These are phyloP conservation scores for Capsicum baccatum DNA, from an alignment of 257 asterid species.

Conservation along the genomic window DNA sequence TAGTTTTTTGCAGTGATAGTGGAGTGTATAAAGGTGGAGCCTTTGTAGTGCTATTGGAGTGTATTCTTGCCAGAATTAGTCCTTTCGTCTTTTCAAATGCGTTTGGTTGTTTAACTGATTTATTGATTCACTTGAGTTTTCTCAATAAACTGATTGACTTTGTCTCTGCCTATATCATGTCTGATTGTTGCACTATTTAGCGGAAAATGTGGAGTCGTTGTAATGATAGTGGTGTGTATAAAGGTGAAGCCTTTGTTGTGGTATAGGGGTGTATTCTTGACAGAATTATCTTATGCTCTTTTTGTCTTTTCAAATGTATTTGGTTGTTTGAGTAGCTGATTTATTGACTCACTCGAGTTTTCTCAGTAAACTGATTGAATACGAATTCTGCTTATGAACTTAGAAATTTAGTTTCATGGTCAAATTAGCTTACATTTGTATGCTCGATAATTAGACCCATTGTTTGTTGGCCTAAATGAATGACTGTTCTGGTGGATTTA, in stretches of 20 bases:
- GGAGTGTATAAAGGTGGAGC: background rate
- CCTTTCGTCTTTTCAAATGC: background rate
- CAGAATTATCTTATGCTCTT: slow-evolving; percentile 12
- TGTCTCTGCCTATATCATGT: background rate
- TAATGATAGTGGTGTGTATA: background rate
- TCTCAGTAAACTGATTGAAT: background rate
- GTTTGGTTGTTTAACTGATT: background rate
- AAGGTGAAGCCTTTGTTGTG: background rate
- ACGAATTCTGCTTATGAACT: background rate
- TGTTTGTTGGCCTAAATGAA: background rate
- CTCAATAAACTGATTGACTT: background rate
- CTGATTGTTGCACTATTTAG: slow-evolving; percentile 5
- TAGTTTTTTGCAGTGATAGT: background rate
- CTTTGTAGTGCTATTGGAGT: background rate
- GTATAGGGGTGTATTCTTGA: background rate
- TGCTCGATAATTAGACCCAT: background rate
- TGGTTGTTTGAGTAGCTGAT: background rate
- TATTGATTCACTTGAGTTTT: slow-evolving; percentile 4
- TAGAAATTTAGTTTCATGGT: background rate
- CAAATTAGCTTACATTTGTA: slow-evolving; percentile 19
- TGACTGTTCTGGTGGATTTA: background rate
- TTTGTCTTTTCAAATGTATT: background rate
- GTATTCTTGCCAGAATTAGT: slow-evolving; percentile 17
- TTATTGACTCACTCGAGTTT: slow-evolving; percentile 7
- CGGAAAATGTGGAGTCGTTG: background rate